Evolutionary conservation across 495 filamentous ascomycete genomes (phyloP).

Genomic region (Corynascus novoguineensis): DNA sequence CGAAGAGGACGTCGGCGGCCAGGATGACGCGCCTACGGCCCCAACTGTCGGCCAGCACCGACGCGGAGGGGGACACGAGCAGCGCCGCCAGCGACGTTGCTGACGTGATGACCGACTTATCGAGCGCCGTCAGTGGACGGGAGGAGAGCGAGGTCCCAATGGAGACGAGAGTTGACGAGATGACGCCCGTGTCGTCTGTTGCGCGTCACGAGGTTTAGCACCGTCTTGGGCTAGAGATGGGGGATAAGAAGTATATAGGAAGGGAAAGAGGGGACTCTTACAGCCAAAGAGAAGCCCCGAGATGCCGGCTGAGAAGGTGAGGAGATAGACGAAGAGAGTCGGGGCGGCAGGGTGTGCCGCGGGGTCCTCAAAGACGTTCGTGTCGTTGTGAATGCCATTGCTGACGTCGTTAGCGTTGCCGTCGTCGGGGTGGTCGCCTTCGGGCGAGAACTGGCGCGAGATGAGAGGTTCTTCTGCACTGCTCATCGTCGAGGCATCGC

Average conservation of each 20-base stretch:
- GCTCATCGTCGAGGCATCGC: slow-evolving; percentile 14
- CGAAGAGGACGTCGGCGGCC: slow-evolving; percentile 73
- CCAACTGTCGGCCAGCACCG: slow-evolving; percentile 64
- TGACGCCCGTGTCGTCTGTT: slow-evolving; percentile 78
- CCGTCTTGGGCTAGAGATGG: not conserved
- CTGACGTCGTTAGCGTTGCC: not conserved
- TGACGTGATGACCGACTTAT: slow-evolving; percentile 81
- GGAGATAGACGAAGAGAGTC: slow-evolving; percentile 57
- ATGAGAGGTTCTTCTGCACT: slow-evolving; percentile 28
- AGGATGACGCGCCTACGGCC: slow-evolving; percentile 74
- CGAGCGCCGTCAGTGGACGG: slow-evolving; percentile 60
- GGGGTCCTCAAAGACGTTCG: not conserved
- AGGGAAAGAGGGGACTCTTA: slow-evolving; percentile 41
- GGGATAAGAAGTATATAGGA: not conserved
- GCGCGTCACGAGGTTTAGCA: slow-evolving; percentile 21
- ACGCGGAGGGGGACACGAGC: slow-evolving; percentile 68
- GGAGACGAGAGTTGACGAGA: slow-evolving; percentile 80
- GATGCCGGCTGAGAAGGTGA: slow-evolving; percentile 77
- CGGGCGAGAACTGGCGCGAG: slow-evolving; percentile 5
- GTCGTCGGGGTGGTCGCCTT: not conserved
- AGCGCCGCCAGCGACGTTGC: slow-evolving; percentile 77
- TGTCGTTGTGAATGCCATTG: slow-evolving; percentile 1
- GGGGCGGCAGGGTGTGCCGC: slow-evolving; percentile 17
- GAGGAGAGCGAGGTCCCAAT: slow-evolving; percentile 68
- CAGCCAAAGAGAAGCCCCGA: slow-evolving; percentile 87